Base-by-base conservation (phyloP, 1,284 basidiomycete species). In the Malassezia japonica region DNA sequence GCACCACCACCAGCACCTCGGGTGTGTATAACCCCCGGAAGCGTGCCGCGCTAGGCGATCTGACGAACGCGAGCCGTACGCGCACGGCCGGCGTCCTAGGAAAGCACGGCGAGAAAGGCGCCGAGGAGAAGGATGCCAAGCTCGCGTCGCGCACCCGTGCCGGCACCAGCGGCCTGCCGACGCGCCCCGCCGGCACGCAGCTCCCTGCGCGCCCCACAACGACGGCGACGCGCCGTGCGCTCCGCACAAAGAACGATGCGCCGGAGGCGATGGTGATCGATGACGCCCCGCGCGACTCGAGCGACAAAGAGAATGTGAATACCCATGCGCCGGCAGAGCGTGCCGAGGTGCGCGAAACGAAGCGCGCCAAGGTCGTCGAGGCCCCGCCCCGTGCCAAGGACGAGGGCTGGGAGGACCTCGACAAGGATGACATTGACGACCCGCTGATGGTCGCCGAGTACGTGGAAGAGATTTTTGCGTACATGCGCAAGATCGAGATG, bases 401-500 rank as follows among this genome's bases (percentile, higher is more conserved):
- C 60, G 71, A 74, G 21, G 78, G 78, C 0, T 80, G 78, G 89
- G 84, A 85, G 28, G 90, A 96, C 70, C 79, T 96, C 16, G 92
- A 96, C 65, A 84, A 82, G 3, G 91, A 90, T 50, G 92, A 98
- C 70, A 80, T 76, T n/a, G 88, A 90, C 51, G 92, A 98, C 72
- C 91, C 91, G 13, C 76, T 87, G 55, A 96, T 96, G 91, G 91
- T 94, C 56, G 86, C 83, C 75, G 89, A 96, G 76, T 98, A 98
- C 71, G 91, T 94, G 47, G 78, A 79, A 23, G 94, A 96, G 57
- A 92, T 96, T 53, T 94, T 94, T 75, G 77, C 84, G 45, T 96
- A 98, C 77, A 81, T 96, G 77, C 85, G 86, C 72, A 76, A 82
- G 58, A 73, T 80, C 51, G 80, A 81, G 75, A 78, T 80, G 57